These are phyloP conservation scores for Lasiosphaeria miniovina DNA, from an alignment of 495 filamentous ascomycete genomes.

Conservation along the genomic window DNA sequence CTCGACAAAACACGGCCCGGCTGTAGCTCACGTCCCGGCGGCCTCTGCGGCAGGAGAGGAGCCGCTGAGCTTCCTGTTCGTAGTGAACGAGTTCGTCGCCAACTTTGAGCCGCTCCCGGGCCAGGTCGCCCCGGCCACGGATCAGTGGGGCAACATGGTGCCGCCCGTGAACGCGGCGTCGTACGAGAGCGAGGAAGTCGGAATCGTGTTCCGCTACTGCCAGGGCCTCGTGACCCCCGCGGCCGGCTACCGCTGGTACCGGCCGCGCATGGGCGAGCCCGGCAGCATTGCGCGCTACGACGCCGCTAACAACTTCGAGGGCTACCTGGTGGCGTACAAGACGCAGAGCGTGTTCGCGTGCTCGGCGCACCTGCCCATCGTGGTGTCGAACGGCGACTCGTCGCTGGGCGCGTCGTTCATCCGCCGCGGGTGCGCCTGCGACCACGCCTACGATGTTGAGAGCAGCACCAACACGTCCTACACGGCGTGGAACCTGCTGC, in stretches of 20 bases:
- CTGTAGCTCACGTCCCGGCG: too few species aligned
- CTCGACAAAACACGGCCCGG: too few species aligned
- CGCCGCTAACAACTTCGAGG: background rate
- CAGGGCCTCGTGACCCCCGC: constrained; percentile 21
- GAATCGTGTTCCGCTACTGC: constrained; percentile 29
- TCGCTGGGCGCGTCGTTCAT: constrained; percentile 16
- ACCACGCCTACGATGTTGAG: background rate
- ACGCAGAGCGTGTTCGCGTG: constrained; percentile 31
- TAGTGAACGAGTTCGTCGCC: constrained; percentile 32
- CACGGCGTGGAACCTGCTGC: constrained; percentile 22
- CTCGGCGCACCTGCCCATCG: constrained; percentile 31
- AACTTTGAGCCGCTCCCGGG: constrained; percentile 6
- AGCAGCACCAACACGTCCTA: background rate
- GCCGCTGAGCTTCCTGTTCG: constrained; percentile 28
- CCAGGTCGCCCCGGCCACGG: constrained; percentile 1
- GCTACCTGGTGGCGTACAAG: constrained; percentile 9
- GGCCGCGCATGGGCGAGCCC: background rate
- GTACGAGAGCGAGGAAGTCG: constrained; percentile 17
- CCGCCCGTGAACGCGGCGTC: constrained; percentile 17
- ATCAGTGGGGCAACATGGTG: constrained; percentile 29
- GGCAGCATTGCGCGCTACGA: constrained; percentile 19
- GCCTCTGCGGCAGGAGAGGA: too few species aligned
- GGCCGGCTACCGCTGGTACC: constrained; percentile 20
- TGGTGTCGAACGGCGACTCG: constrained; percentile 26
- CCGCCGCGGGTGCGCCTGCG: constrained; percentile 13